Base-by-base conservation (phyloP, 176 grass and related monocot species). In the Stipa capillata region DNA sequence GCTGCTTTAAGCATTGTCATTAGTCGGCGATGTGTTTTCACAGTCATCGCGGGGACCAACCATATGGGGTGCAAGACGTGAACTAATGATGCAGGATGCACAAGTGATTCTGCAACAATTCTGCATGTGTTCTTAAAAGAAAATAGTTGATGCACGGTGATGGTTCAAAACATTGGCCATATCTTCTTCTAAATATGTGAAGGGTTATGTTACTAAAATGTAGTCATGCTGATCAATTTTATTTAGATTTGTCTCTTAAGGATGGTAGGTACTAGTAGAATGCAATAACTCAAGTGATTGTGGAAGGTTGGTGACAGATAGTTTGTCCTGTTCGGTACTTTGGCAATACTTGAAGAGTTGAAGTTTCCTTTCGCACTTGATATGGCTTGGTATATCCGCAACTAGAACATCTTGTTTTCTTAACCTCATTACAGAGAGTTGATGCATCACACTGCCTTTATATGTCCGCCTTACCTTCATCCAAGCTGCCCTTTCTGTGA, bases 321-420 rank as follows among this genome's bases (percentile, higher is more conserved):
- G 32, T 24, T 79, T 57, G 64, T 59, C 40, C 37, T 59, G 39
- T 60, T 57, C 1, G 4, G 16, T 43, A 56, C 61, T 20, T 47
- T 20, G 61, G 47, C 65, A 58, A 57, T 70, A 58, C 65, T 57
- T 57, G 52, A 81, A 70, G 31, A 69, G 50, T 10, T 33, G 12
- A 69, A 58, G 50, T 57, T 27, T 43, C 4, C 13, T 1, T 2
- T 47, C 29, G 8, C 66, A 72, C 66, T 36, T 72, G 52, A 59
- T 71, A 81, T 81, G 29, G 31, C 40, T 81, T 81, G 51, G 60
- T 47, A 82, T 23, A 72, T 20, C 66, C 18, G 13, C 52, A 81
- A 58, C 37, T 28, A 48, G 53, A 82, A 72, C 40, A 48, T 2
- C 56, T 81, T 57, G 55, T 82, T 60, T 81, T n/a, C n/a, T n/a